Percentiles rank a stretch among this genome's conserved stretches.
Evolutionary conservation across 176 grass and related monocot species (phyloP).

Genomic region (Aegilops bicornis): DNA sequence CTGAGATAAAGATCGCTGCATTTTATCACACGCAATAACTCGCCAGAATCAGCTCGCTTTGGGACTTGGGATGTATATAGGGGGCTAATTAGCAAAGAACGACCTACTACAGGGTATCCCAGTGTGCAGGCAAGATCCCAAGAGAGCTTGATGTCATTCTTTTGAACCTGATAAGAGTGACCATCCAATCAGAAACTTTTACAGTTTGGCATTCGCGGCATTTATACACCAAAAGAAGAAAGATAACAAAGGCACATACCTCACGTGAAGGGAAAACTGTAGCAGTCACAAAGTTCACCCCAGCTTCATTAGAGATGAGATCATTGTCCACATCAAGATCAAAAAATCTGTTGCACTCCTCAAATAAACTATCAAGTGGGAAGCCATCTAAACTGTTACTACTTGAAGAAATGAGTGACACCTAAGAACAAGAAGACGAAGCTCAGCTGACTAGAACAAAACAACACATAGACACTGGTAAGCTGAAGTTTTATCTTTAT

Average conservation of each 20-base stretch:
- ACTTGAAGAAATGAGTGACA: conserved; percentile 50
- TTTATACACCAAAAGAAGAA: conserved; percentile 7
- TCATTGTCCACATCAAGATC: conserved; percentile 49
- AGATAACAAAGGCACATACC: conserved; percentile 33
- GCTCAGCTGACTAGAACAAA: conserved; percentile 15
- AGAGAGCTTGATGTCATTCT: conserved; percentile 77
- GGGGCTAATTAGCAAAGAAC: conserved; percentile 57
- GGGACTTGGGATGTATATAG: conserved; percentile 31
- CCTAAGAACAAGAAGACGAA: conserved; percentile 45
- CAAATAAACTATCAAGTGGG: conserved; percentile 50
- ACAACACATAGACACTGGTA: not conserved
- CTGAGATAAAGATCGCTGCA: conserved; percentile 69
- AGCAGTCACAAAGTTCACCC: conserved; percentile 69
- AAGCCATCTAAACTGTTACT: conserved; percentile 18
- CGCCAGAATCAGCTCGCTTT: conserved; percentile 11
- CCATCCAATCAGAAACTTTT: conserved; percentile 9
- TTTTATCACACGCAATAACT: conserved; percentile 42
- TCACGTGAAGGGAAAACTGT: conserved; percentile 61
- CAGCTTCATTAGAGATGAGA: conserved; percentile 42
- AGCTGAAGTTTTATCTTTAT: not conserved
- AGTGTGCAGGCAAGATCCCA: conserved; percentile 81
- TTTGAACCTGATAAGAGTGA: conserved; percentile 56
- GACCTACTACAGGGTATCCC: conserved; percentile 54
- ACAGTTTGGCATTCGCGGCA: conserved; percentile 22
- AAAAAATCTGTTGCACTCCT: conserved; percentile 46